Evolutionary conservation across 176 grass and related monocot genomes (phyloP).

Genomic region (Ananas comosus): DNA sequence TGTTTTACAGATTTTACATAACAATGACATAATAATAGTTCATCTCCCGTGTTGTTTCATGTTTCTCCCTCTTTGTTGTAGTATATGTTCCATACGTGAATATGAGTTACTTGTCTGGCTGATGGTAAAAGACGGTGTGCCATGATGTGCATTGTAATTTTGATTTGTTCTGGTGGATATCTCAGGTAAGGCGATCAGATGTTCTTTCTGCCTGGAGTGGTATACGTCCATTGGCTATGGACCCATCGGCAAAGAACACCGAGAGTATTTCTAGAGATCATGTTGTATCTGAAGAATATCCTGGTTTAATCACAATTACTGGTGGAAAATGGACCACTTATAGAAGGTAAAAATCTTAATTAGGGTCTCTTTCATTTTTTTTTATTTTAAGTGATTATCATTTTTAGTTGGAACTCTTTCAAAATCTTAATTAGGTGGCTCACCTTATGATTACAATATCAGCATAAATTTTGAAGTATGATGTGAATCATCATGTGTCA

Average conservation of each 20-base stretch:
- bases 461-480: too few species aligned
- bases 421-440: neutral
- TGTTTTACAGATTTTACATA: too few species aligned
- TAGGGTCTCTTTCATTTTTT: neutral
- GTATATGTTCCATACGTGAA: too few species aligned
- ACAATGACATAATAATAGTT: too few species aligned
- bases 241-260: slow-evolving; percentile 85
- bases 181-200: slow-evolving; percentile 88
- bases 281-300: slow-evolving; percentile 76
- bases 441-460: too few species aligned
- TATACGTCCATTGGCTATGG: slow-evolving; percentile 75
- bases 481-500: too few species aligned
- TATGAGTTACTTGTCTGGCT: too few species aligned
- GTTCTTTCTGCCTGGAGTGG: slow-evolving; percentile 99
- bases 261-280: slow-evolving; percentile 98
- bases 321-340: slow-evolving; percentile 99
- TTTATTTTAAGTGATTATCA: neutral
- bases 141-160: too few species aligned
- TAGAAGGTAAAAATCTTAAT: slow-evolving; percentile 53
- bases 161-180: slow-evolving; percentile 12
- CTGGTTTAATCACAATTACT: slow-evolving; percentile 93
- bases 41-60: too few species aligned
- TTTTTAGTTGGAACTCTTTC: neutral
- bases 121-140: too few species aligned
- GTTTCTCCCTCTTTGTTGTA: too few species aligned